Percentiles rank a stretch among this genome's conserved stretches.
These are phyloP conservation scores for Kregervanrija delftensis DNA, from an alignment of 805 yeast species.

Conservation along the genomic window DNA sequence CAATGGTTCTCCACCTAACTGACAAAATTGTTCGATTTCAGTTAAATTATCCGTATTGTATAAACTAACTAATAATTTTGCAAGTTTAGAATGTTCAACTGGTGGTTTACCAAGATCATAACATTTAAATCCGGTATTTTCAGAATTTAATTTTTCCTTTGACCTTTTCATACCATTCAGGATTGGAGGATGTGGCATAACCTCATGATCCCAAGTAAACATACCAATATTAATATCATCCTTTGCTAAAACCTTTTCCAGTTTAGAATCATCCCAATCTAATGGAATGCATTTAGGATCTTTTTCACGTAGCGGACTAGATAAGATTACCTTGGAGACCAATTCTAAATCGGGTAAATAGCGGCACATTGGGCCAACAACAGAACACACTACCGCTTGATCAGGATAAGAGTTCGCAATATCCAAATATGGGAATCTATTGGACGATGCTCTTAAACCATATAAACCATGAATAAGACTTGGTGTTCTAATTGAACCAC, in stretches of 20 bases:
- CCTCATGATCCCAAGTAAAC: conserved; percentile 35
- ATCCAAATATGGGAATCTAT: conserved; percentile 29
- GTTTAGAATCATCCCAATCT: conserved; percentile 35
- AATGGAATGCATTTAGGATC: conserved; percentile 48
- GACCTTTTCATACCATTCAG: conserved; percentile 34
- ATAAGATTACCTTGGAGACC: conserved; percentile 32
- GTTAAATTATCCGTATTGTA: conserved; percentile 21
- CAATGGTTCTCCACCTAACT: conserved; percentile 26
- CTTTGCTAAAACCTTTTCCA: conserved; percentile 1
- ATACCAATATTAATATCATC: conserved; percentile 40
- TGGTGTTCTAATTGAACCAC: conserved; percentile 33
- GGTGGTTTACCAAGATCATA: conserved; percentile 27
- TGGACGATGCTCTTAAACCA: conserved; percentile 29
- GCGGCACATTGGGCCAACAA: conserved; percentile 30
- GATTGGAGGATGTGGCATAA: conserved; percentile 52
- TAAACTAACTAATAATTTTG: conserved; percentile 17
- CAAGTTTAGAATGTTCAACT: conserved; percentile 23
- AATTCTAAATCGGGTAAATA: conserved; percentile 28
- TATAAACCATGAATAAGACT: conserved; percentile 26
- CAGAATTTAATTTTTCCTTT: conserved; percentile 13
- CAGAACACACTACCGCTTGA: conserved; percentile 28
- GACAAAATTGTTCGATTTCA: conserved; percentile 20
- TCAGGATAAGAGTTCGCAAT: conserved; percentile 27
- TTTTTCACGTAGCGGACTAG: conserved; percentile 35
- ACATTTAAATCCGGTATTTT: neutral